These are phyloP conservation scores for Auricularia sp. DNA, from an alignment of 768 basidiomycete genomes.

Conservation along the genomic window DNA sequence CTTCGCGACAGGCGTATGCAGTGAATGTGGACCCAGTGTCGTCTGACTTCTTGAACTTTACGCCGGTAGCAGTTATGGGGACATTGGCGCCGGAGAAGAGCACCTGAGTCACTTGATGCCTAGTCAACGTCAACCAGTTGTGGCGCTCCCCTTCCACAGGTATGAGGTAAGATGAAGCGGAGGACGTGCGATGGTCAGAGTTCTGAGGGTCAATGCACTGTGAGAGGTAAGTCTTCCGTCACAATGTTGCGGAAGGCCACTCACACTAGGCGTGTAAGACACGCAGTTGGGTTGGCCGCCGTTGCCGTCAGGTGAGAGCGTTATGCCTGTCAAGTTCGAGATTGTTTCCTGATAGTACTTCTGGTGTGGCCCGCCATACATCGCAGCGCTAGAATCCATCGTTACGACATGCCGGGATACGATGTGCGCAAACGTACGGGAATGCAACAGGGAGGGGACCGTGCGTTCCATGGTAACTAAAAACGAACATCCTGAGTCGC, in stretches of 20 bases:
- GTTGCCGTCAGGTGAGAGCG: slow-evolving; percentile 39
- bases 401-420: not conserved
- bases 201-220: slow-evolving; percentile 37
- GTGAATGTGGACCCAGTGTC: slow-evolving; percentile 28
- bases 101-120: slow-evolving; percentile 34
- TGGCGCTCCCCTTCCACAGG: slow-evolving; percentile 38
- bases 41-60: slow-evolving; percentile 34
- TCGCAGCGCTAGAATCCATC: slow-evolving; percentile 14
- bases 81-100: slow-evolving; percentile 27
- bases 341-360: slow-evolving; percentile 38
- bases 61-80: slow-evolving; percentile 31
- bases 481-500: not conserved
- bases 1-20: slow-evolving; percentile 35
- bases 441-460: slow-evolving; percentile 47
- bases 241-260: not conserved
- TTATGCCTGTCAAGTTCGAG: slow-evolving; percentile 37
- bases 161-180: slow-evolving; percentile 42
- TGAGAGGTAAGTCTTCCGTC: not conserved
- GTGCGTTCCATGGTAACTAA: slow-evolving; percentile 38
- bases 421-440: slow-evolving; percentile 11
- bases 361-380: slow-evolving; percentile 51
- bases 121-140: slow-evolving; percentile 31
- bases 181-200: slow-evolving; percentile 42
- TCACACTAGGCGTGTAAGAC: slow-evolving; percentile 41
- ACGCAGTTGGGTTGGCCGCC: slow-evolving; percentile 48